phyloP scores from a whole-genome alignment of 129 eudicot genomes.

The Lactuca sativa region DNA sequence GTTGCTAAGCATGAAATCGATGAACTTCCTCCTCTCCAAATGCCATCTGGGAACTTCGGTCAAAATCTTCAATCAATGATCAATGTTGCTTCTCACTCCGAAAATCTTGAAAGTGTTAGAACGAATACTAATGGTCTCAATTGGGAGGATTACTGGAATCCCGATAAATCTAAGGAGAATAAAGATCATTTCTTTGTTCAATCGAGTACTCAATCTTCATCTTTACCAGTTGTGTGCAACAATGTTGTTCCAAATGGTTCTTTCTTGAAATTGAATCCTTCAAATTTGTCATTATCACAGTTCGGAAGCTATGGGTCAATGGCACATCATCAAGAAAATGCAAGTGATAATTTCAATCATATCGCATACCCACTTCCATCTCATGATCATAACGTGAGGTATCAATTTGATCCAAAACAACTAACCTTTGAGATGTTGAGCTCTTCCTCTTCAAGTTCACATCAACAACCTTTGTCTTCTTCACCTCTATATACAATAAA shows the following conservation, averaged over 20 bases:
- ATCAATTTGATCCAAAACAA: constrained; percentile 32
- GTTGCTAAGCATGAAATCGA: constrained; percentile 77
- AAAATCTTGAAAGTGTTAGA: constrained; percentile 24
- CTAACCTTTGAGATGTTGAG: constrained; percentile 51
- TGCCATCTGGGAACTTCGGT: constrained; percentile 48
- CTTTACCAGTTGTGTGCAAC: constrained; percentile 34
- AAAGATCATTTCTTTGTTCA: constrained; percentile 29
- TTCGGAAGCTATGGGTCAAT: constrained; percentile 36
- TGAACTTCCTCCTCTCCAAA: constrained; percentile 81
- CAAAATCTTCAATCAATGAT: constrained; percentile 40
- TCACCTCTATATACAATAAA: constrained; percentile 36
- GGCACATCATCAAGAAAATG: constrained; percentile 30
- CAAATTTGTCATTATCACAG: constrained; percentile 46
- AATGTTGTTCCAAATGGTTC: constrained; percentile 38
- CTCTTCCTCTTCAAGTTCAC: constrained; percentile 36
- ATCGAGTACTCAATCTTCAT: constrained; percentile 40
- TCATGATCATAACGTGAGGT: constrained; percentile 30
- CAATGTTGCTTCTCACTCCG: constrained; percentile 30
- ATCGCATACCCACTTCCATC: constrained; percentile 35
- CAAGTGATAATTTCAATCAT: constrained; percentile 41
- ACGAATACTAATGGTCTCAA: constrained; percentile 14
- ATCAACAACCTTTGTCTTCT: constrained; percentile 33
- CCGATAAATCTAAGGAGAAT: constrained; percentile 38
- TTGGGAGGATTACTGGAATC: constrained; percentile 38
- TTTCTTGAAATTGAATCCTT: constrained; percentile 55